Evolutionary conservation across 1,139 yeast species (phyloP), one percentile per base, ranked within the genome.

Genomic region (Hyphopichia buzzinii): DNA sequence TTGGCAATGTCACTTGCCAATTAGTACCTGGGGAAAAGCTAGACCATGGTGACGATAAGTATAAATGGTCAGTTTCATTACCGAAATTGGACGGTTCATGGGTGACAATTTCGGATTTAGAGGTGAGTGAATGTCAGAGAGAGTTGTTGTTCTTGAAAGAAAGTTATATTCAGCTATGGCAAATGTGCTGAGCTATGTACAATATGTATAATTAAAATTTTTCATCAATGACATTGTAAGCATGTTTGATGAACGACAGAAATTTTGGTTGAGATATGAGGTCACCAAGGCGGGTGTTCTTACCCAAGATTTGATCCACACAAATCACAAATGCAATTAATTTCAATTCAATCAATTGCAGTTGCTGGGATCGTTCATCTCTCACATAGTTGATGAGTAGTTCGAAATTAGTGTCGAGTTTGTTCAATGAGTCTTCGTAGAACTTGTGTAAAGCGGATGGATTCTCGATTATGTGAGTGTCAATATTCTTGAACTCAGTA

Each of bases 81-180:
- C 54, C 64, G 8, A 55, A 62, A 24, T 52, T 61, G 3, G 51
- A 65, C 4, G 57, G 62, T 17, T 57, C 61, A 19, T 86, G 95
- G 94, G 46, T 71, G 3, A 78, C 75, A 40, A 67, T 85, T 10
- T 68, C 72, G 32, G 81, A 84, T 46, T 59, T 77, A 33, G 55
- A 59, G 11, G 72, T 78, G 1, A 66, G 61, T 27, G 54, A 55
- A 12, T 69, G 74, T 28, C 79, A 80, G 30, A 64, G 67, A 33
- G 89, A 83, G 44, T 62, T 84, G 35, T 50, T 86, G 36, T 81
- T 84, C 47, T 55, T 85, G 26, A 71, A 73, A 30, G 87, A 83
- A 44, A 74, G 78, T 31, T 79, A 77, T 55, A 60, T 86, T 29
- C 90, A 84, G 54, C 60, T 84, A 13, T 84, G 94, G 94, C 74